Evolutionary conservation across 768 basidiomycete species (phyloP).

Genomic region (Trametes elegans): DNA sequence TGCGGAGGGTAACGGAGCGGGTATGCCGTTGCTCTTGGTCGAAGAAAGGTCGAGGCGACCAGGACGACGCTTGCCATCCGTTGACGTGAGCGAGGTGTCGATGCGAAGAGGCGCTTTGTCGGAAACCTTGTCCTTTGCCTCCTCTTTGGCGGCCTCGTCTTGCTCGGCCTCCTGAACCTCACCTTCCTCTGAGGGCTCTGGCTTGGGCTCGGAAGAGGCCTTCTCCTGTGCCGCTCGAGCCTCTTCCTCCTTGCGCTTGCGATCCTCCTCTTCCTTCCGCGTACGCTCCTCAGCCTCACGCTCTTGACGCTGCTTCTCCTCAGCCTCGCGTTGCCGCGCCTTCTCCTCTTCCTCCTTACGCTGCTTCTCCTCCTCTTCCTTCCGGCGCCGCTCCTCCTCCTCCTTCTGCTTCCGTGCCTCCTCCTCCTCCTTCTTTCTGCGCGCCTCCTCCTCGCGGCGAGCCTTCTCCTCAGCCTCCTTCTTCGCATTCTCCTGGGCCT

Average conservation of each 20-base stretch:
- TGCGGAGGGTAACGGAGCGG: conserved; percentile 56
- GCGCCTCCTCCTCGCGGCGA: conserved; percentile 23
- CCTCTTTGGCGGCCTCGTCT: conserved; percentile 30
- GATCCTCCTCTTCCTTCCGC: conserved; percentile 35
- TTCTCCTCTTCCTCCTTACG: conserved; percentile 39
- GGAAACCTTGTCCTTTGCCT: conserved; percentile 41
- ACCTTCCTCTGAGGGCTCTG: conserved; percentile 43
- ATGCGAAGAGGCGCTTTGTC: conserved; percentile 61
- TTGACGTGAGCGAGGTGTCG: conserved; percentile 51
- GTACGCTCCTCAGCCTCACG: conserved; percentile 35
- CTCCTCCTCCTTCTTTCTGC: conserved; percentile 24
- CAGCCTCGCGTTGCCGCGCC: conserved; percentile 40
- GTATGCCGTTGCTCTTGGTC: conserved; percentile 42
- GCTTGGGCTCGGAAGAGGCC: conserved; percentile 30
- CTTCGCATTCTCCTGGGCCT: conserved; percentile 49
- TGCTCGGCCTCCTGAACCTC: conserved; percentile 40
- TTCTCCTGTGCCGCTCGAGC: conserved; percentile 36
- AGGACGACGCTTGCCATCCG: conserved; percentile 55
- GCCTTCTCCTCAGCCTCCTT: conserved; percentile 37
- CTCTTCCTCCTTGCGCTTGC: conserved; percentile 39
- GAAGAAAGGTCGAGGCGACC: conserved; percentile 69
- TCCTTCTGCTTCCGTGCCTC: conserved; percentile 57
- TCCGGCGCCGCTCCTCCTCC: conserved; percentile 33
- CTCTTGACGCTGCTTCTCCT: conserved; percentile 46
- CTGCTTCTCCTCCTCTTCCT: conserved; percentile 34